These are phyloP conservation scores for Cylindrotheca closterium DNA, from an alignment of 108 stramenopile genomes.

Conservation along the genomic window DNA sequence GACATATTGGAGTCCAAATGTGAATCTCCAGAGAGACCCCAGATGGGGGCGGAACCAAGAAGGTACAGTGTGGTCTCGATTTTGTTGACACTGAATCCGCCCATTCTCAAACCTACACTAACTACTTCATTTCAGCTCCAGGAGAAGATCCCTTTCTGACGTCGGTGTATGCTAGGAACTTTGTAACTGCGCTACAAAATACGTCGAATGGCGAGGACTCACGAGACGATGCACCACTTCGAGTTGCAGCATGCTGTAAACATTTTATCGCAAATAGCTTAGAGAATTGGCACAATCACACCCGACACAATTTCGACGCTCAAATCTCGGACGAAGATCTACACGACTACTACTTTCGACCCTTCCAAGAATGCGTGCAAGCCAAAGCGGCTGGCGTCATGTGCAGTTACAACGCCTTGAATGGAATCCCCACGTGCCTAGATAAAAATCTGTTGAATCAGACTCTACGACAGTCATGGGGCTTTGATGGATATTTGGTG, in stretches of 20 bases:
- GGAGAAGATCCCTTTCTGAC: constrained; percentile 74
- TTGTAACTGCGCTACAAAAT: constrained; percentile 38
- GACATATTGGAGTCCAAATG: constrained; percentile 66
- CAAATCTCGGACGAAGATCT: constrained; percentile 42
- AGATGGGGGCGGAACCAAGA: constrained; percentile 76
- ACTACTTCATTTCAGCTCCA: too few relatives aligned
- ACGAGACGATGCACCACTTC: constrained; percentile 8
- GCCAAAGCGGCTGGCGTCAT: constrained; percentile 52
- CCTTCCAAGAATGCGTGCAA: constrained; percentile 61
- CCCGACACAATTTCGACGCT: constrained; percentile 56
- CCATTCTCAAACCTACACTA: neutral
- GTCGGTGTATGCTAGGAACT: constrained; percentile 47
- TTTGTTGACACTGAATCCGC: neutral
- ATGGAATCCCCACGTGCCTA: constrained; percentile 69
- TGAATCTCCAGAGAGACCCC: constrained; percentile 76
- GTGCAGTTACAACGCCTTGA: constrained; percentile 83
- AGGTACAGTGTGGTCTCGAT: too few relatives aligned
- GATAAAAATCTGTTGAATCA: constrained; percentile 39
- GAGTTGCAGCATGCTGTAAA: constrained; percentile 66
- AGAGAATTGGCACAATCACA: constrained; percentile 36
- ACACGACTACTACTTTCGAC: constrained; percentile 56
- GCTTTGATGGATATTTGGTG: constrained; percentile 54
- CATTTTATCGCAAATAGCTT: constrained; percentile 66
- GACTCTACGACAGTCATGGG: constrained; percentile 46
- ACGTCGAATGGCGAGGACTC: neutral